Conservation (phyloP, 176 grass and related monocot genomes). For the Carex scoparia region DNA sequence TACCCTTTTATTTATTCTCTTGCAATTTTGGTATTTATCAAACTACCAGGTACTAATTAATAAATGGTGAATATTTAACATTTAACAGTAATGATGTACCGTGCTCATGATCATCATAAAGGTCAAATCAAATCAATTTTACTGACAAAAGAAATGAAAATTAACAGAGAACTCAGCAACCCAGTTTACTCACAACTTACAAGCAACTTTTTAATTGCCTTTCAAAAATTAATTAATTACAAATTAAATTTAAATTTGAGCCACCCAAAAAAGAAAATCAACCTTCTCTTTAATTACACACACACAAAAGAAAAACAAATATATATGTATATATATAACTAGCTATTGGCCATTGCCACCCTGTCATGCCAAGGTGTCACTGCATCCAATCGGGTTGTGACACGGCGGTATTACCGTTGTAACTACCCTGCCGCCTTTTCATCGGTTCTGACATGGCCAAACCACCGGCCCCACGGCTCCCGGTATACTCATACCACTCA, state of each 20-base stretch:
- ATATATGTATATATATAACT: too few species aligned
- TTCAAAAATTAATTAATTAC: not conserved
- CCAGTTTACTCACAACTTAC: not conserved
- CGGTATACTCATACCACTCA: not conserved
- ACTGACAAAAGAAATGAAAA: not conserved
- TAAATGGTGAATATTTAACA: too few species aligned
- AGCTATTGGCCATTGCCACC: too few species aligned
- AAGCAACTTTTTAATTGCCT: not conserved
- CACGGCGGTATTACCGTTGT: not conserved
- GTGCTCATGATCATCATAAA: not conserved
- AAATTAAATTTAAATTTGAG: not conserved
- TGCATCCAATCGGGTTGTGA: slow-evolving; percentile 3
- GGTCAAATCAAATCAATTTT: not conserved
- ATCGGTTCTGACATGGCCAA: slow-evolving; percentile 11
- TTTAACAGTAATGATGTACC: not conserved
- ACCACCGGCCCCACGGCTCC: not conserved
- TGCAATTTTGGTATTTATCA: too few species aligned
- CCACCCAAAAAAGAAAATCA: not conserved
- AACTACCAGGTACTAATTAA: too few species aligned
- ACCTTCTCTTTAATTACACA: not conserved
- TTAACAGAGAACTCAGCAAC: not conserved
- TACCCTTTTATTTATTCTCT: not conserved
- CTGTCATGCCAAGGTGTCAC: not conserved
- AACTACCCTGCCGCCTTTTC: not conserved
- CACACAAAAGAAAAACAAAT: too few species aligned